Evolutionary conservation across 768 basidiomycete species (phyloP).

Genomic region (Terana coerulea): DNA sequence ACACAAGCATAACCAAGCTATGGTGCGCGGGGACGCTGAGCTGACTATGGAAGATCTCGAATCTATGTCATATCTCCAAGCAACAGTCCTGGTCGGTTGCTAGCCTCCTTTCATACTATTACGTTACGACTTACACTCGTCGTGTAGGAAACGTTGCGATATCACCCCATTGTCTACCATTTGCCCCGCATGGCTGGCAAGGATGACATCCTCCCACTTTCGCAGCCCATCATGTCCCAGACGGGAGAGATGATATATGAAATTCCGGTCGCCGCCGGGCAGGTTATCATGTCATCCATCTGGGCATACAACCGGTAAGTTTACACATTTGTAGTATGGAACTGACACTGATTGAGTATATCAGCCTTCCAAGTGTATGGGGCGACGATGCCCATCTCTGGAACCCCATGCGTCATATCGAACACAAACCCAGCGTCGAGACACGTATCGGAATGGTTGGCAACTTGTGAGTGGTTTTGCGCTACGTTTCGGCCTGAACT

Average conservation of each 20-base stretch:
- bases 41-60: conserved; percentile 30
- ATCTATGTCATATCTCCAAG: conserved; percentile 28
- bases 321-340: not conserved
- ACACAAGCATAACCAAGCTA: conserved; percentile 18
- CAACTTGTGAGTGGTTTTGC: conserved; percentile 3
- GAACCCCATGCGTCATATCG: conserved; percentile 26
- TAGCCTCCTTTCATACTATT: not conserved
- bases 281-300: conserved; percentile 21
- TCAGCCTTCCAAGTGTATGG: conserved; percentile 26
- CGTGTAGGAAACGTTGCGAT: conserved; percentile 25
- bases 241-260: conserved; percentile 22
- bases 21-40: conserved; percentile 23
- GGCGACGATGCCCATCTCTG: conserved; percentile 28
- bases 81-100: conserved; percentile 29
- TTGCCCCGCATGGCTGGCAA: conserved; percentile 23
- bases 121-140: not conserved
- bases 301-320: conserved; percentile 32
- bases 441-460: conserved; percentile 5
- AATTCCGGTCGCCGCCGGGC: conserved; percentile 27
- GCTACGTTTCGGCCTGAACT: not conserved
- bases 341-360: not conserved
- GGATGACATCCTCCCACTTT: conserved; percentile 33
- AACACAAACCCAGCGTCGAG: not conserved
- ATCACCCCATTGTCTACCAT: conserved; percentile 29
- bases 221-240: conserved; percentile 25